Base-by-base conservation (phyloP, 2,329 filamentous ascomycete genomes). In the Aspergillus novofumigatus region DNA sequence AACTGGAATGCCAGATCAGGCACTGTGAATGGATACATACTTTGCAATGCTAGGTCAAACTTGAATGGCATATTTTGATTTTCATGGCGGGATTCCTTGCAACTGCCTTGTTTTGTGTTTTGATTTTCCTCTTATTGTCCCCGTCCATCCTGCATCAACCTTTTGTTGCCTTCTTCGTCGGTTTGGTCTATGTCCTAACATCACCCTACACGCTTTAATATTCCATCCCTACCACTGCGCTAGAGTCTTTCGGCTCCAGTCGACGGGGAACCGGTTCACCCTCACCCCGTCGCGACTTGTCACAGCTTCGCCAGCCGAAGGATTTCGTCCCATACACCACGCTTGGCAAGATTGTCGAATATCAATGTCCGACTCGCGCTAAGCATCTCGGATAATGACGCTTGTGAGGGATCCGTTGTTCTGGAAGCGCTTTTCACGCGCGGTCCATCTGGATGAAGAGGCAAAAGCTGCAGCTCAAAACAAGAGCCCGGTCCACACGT, bases 341-440 rank as follows among this genome's bases (percentile, higher is more conserved):
- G 14, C 6, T 17, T 7, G 14, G 4, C 14, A 17, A 11, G 14
- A 14, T 38, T 7, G 5, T n/a, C 32, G 9, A 25, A 26, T 11
- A n/a, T 45, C 44, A 10, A 42, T 54, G 25, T 45, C 32, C 14
- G 20, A 20, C 42, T 23, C 32, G 14, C 26, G 50, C 17, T 20
- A 41, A 17, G 17, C 17, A 58, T 5, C 32, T 28, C 32, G 14
- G 14, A 53, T 44, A 11, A 82, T 82, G 80, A 76, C 77, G n/a
- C 74, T 75, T 49, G 76, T 81, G 57, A 79, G 78, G 60, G 83
- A 86, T 65, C 83, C 83, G 25, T 77, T 75, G 51, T 86, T 86
- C 72, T 86, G 83, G 83, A 78, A 79, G 55, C 80, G 83, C 64
- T 86, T 86, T 74, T 83, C 80, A 58, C 70, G 76, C 52, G 83